A percentile compares a stretch with the other conserved stretches of the same genome.
phyloP scores from a whole-genome alignment of 2,329 filamentous ascomycete genomes.

The Penicillium nordicum region DNA sequence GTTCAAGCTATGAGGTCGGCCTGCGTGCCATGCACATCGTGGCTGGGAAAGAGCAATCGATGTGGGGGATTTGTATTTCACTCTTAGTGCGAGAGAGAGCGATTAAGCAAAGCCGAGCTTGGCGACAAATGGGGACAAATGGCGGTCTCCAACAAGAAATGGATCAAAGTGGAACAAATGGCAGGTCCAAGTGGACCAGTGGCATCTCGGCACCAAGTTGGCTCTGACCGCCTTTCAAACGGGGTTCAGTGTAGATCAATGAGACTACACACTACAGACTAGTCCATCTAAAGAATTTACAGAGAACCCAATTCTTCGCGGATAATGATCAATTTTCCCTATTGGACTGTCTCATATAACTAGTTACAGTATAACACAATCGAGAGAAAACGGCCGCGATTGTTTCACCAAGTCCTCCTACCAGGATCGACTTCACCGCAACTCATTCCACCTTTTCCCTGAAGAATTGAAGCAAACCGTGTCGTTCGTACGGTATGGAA shows the following conservation, averaged over 20 bases:
- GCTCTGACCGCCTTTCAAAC: slow-evolving; percentile 17
- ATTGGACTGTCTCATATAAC: slow-evolving; percentile 17
- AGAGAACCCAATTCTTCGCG: slow-evolving; percentile 13
- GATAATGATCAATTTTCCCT: slow-evolving; percentile 22
- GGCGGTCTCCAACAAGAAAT: slow-evolving; percentile 4
- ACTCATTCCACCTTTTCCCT: slow-evolving; percentile 8
- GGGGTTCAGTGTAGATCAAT: neutral
- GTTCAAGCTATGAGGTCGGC: slow-evolving; percentile 3
- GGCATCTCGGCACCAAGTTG: slow-evolving; percentile 17
- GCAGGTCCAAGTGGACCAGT: slow-evolving; percentile 18
- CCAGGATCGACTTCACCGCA: slow-evolving; percentile 4
- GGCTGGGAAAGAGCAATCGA: slow-evolving; percentile 10
- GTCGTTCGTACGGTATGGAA: slow-evolving; percentile 18
- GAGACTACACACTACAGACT: neutral
- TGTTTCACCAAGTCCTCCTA: slow-evolving; percentile 2
- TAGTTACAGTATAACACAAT: slow-evolving; percentile 22
- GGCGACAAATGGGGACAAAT: slow-evolving; percentile 5
- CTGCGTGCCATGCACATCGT: slow-evolving; percentile 14
- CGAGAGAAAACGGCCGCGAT: slow-evolving; percentile 20
- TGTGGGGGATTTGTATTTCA: neutral
- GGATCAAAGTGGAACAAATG: slow-evolving; percentile 3
- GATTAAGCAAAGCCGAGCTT: neutral
- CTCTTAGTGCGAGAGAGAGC: neutral
- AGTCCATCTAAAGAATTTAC: neutral
- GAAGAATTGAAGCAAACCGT: slow-evolving; percentile 7